Conservation (phyloP, 2,329 filamentous ascomycete genomes). For the Ophiostoma quercus region DNA sequence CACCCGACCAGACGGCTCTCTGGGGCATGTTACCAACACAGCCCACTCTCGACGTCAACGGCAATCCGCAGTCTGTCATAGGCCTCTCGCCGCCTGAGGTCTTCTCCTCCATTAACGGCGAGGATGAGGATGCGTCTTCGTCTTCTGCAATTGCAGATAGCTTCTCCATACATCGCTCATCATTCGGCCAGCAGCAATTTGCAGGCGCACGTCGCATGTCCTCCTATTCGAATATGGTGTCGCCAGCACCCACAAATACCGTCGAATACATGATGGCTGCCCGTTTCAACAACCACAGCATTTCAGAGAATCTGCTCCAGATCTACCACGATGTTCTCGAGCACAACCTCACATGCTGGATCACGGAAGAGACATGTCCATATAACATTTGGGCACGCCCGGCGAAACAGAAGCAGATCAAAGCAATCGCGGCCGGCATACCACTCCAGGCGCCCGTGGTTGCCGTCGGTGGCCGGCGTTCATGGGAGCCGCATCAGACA, state of each 20-base stretch:
- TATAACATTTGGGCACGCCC: slow-evolving; percentile 35
- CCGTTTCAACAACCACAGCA: slow-evolving; percentile 34
- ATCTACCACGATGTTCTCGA: slow-evolving; percentile 53
- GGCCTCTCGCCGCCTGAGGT: slow-evolving; percentile 18
- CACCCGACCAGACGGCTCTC: slow-evolving; percentile 16
- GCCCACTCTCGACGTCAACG: slow-evolving; percentile 11
- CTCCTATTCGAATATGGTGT: slow-evolving; percentile 16
- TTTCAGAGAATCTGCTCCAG: slow-evolving; percentile 42
- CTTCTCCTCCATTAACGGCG: slow-evolving; percentile 12
- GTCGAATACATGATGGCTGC: slow-evolving; percentile 30
- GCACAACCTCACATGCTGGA: slow-evolving; percentile 49
- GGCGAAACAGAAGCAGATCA: slow-evolving; percentile 14
- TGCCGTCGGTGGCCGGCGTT: slow-evolving; percentile 27
- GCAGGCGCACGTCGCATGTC: slow-evolving; percentile 13
- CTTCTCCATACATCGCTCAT: slow-evolving; percentile 16
- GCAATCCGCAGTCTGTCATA: slow-evolving; percentile 5
- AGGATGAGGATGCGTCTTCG: slow-evolving; percentile 16
- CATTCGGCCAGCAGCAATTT: slow-evolving; percentile 14
- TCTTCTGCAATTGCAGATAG: slow-evolving; percentile 17
- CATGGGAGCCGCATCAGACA: slow-evolving; percentile 22
- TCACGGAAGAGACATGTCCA: slow-evolving; percentile 50
- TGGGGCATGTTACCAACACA: slow-evolving; percentile 19
- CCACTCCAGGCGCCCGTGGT: neutral
- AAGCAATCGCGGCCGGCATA: neutral
- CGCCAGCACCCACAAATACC: slow-evolving; percentile 24